Conservation (phyloP, 148 eudicot species). For the Diospyros kaki region DNA sequence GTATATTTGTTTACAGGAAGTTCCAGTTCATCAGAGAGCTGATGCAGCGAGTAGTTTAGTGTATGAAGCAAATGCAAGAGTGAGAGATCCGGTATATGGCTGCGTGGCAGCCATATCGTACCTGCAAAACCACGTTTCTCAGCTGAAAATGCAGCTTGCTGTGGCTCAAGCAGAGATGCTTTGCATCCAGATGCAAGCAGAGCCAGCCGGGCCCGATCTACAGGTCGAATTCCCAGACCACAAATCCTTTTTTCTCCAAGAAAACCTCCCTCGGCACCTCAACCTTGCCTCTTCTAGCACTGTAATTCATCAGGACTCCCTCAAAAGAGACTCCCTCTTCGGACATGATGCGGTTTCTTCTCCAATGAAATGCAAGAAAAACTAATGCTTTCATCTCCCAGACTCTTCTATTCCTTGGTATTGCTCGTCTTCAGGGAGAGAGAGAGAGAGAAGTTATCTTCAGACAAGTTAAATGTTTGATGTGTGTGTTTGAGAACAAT, state of each 20-base stretch:
- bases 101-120: constrained; percentile 30
- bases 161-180: constrained; percentile 26
- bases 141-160: constrained; percentile 25
- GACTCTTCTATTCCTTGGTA: too few species aligned
- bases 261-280: not conserved
- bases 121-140: constrained; percentile 25
- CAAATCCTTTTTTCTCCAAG: not conserved
- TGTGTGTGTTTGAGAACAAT: not conserved
- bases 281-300: constrained; percentile 1
- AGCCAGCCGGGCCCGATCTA: not conserved
- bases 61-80: constrained; percentile 28
- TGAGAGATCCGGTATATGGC: constrained; percentile 35
- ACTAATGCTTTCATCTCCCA: not conserved
- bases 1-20: constrained; percentile 15
- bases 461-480: too few species aligned
- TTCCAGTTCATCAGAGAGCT: constrained; percentile 24
- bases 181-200: constrained; percentile 17
- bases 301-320: constrained; percentile 6
- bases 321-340: not conserved
- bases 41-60: constrained; percentile 31
- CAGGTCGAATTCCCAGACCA: not conserved
- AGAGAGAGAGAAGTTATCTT: too few species aligned
- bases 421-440: too few species aligned
- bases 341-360: constrained; percentile 9
- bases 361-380: not conserved